A percentile compares a stretch with the other conserved stretches of the same genome.
Evolutionary conservation across 768 basidiomycete species (phyloP).

Genomic region (Saitozyma podzolica): DNA sequence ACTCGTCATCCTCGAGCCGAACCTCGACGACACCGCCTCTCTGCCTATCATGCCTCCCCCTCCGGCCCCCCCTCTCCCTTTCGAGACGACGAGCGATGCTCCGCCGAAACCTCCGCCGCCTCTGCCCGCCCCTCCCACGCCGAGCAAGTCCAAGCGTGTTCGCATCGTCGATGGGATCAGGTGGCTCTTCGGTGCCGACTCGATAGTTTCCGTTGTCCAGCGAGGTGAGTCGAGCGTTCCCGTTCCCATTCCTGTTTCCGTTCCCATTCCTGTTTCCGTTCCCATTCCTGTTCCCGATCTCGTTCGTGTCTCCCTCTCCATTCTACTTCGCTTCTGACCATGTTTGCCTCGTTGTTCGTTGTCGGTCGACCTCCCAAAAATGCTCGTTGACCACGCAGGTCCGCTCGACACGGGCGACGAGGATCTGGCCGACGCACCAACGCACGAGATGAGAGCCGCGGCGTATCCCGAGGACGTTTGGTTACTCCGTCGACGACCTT

Average conservation of each 20-base stretch:
- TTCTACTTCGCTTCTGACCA: no score
- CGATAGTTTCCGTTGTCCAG: conserved; percentile 21
- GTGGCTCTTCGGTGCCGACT: conserved; percentile 25
- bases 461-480: neutral
- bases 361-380: no score
- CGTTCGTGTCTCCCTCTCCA: no score
- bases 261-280: no score
- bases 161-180: conserved; percentile 21
- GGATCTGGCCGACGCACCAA: neutral
- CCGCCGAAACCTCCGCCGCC: conserved; percentile 12
- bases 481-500: conserved; percentile 12
- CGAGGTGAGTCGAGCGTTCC: conserved; percentile 7
- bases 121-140: conserved; percentile 11
- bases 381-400: no score
- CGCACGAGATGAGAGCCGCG: neutral
- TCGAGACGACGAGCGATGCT: neutral
- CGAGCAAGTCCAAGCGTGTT: conserved; percentile 24
- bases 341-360: no score
- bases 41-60: conserved; percentile 27
- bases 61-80: neutral
- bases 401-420: neutral
- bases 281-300: no score
- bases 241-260: no score
- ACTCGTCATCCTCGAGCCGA: conserved; percentile 39
- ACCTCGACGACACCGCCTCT: conserved; percentile 14